These are phyloP conservation scores for Meyerozyma smithsonii DNA, from an alignment of 1,139 yeast genomes.

Conservation along the genomic window DNA sequence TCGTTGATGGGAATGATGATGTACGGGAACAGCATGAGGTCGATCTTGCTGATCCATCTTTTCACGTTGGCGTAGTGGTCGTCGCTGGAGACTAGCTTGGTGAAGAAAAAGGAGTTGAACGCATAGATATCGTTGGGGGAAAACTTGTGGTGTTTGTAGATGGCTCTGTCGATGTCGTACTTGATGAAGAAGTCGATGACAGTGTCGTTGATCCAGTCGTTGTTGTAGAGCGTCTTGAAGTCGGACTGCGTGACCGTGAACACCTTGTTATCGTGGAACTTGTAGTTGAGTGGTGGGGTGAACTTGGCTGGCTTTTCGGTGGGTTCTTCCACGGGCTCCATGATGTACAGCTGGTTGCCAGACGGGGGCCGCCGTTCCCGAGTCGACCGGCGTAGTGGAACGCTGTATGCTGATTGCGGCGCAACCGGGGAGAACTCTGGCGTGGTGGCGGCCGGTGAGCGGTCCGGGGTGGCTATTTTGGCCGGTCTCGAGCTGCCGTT, in stretches of 20 bases:
- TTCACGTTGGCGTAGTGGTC: constrained; percentile 60
- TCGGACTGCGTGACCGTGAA: constrained; percentile 56
- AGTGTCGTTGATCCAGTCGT: constrained; percentile 74
- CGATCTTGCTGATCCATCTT: constrained; percentile 75
- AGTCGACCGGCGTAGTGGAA: neutral
- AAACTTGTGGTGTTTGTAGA: constrained; percentile 16
- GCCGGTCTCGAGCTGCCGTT: neutral
- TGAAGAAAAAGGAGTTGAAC: constrained; percentile 81
- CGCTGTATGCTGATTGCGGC: neutral
- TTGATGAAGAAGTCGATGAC: constrained; percentile 68
- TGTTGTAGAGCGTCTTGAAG: constrained; percentile 62
- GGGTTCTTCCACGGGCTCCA: neutral
- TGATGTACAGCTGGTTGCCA: neutral
- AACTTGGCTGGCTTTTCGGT: constrained; percentile 25
- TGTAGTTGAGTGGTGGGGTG: constrained; percentile 48
- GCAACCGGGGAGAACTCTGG: neutral
- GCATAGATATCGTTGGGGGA: constrained; percentile 43
- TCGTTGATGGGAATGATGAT: constrained; percentile 82
- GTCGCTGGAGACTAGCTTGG: constrained; percentile 45
- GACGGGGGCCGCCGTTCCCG: neutral
- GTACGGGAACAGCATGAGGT: constrained; percentile 55
- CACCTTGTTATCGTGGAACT: constrained; percentile 42
- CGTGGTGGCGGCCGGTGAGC: no score
- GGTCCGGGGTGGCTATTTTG: neutral
- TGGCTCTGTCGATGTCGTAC: constrained; percentile 46